Conservation (phyloP, 1,284 basidiomycete genomes). For the Trametes polyzona region DNA sequence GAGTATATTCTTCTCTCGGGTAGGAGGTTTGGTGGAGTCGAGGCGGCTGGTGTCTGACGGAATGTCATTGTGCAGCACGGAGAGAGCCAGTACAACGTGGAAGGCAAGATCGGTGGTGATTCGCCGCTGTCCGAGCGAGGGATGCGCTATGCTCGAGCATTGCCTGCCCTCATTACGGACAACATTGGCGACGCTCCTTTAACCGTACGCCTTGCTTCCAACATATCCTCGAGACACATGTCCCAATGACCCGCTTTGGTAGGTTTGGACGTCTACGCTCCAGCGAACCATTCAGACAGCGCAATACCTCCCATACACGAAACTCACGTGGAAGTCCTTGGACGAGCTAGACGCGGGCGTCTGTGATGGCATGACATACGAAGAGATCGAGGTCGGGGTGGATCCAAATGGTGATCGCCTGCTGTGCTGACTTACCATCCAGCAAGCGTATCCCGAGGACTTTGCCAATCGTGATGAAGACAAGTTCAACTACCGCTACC, state of each 20-base stretch:
- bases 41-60: too few relatives aligned
- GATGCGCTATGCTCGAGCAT: conserved; percentile 81
- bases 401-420: too few relatives aligned
- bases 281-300: conserved; percentile 94
- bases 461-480: conserved; percentile 99
- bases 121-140: conserved; percentile 86
- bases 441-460: conserved; percentile 96
- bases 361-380: conserved; percentile 99
- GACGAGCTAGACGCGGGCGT: conserved; percentile 99
- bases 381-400: conserved; percentile 99
- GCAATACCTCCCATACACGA: conserved; percentile 80
- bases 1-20: conserved; percentile 95
- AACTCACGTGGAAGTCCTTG: conserved; percentile 98
- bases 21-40: conserved; percentile 46
- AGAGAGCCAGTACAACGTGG: conserved; percentile 96
- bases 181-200: conserved; percentile 90
- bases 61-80: conserved; percentile 72
- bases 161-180: conserved; percentile 88
- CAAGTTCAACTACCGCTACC: conserved; percentile 99
- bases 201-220: conserved; percentile 54
- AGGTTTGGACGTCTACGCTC: conserved; percentile 98
- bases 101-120: conserved; percentile 98
- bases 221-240: conserved; percentile 12
- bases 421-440: background rate
- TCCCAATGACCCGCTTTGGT: background rate